Conservation (phyloP, 2,329 filamentous ascomycete genomes). For the Cladophialophora yegresii region DNA sequence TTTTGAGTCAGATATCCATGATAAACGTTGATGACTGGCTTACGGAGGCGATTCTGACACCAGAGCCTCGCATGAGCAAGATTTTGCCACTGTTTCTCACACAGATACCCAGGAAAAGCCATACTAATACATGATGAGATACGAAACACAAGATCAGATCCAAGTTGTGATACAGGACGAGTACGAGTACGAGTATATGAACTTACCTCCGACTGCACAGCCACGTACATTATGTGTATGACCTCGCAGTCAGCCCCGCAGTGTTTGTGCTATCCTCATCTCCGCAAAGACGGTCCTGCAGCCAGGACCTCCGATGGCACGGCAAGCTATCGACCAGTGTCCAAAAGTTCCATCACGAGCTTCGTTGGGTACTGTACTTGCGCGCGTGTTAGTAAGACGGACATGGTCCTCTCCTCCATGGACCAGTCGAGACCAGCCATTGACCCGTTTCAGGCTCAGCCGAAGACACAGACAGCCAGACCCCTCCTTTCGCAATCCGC, state of each 20-base stretch:
- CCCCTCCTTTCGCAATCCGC: slow-evolving; percentile 24
- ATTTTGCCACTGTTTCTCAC: slow-evolving; percentile 1
- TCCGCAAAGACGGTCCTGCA: neutral
- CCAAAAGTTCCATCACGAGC: neutral
- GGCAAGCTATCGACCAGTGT: neutral
- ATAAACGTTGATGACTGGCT: neutral
- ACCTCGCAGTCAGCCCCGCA: neutral
- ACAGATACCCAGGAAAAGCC: slow-evolving; percentile 16
- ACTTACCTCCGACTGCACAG: neutral
- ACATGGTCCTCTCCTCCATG: neutral
- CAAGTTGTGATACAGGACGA: neutral
- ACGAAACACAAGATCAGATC: slow-evolving; percentile 3
- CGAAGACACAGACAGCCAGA: neutral
- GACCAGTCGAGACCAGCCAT: slow-evolving; percentile 1
- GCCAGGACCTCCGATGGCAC: neutral
- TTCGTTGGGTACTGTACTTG: neutral
- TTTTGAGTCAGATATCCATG: slow-evolving; percentile 5
- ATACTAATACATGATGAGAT: slow-evolving; percentile 14
- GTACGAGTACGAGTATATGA: neutral
- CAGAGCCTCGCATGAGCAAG: slow-evolving; percentile 17
- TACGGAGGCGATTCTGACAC: neutral
- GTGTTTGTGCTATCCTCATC: neutral
- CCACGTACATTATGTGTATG: neutral
- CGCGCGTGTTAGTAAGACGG: slow-evolving; percentile 9
- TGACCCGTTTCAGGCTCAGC: slow-evolving; percentile 8